phyloP scores from a whole-genome alignment of 83 land plant species.

The Picea abies region DNA sequence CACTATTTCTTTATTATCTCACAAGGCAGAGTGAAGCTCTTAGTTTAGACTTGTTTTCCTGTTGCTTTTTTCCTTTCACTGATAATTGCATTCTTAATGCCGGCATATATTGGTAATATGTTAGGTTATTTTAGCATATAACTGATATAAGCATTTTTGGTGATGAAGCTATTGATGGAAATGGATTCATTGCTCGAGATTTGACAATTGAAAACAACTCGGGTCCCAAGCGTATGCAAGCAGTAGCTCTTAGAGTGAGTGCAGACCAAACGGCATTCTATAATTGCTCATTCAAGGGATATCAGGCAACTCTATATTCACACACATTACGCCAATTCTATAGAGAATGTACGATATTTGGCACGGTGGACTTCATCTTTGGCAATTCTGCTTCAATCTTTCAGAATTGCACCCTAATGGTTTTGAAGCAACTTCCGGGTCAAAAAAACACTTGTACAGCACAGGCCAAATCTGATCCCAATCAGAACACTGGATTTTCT shows the following conservation, averaged over 20 bases:
- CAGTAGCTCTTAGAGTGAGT: conserved; percentile 17
- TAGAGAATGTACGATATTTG: conserved; percentile 64
- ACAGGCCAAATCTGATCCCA: conserved; percentile 74
- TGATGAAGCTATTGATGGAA: conserved; percentile 5
- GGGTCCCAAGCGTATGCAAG: conserved; percentile 6
- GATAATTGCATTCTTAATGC: not conserved
- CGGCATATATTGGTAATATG: not conserved
- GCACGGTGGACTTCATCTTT: conserved; percentile 88
- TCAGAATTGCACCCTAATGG: conserved; percentile 56
- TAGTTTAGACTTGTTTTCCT: not conserved
- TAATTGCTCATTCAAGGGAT: conserved; percentile 9
- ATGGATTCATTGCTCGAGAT: conserved; percentile 20
- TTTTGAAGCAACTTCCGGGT: conserved; percentile 4
- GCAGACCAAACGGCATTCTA: conserved; percentile 12
- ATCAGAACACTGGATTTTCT: conserved; percentile 69
- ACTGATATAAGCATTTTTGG: not conserved
- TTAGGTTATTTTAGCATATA: not conserved
- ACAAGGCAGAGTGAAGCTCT: not conserved
- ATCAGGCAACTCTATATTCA: conserved; percentile 39
- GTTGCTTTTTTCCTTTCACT: not conserved
- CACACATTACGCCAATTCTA: conserved; percentile 58
- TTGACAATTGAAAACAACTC: conserved; percentile 18
- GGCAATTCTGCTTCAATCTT: conserved; percentile 80
- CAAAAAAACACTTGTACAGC: conserved; percentile 53
- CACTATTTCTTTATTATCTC: not conserved